These are phyloP conservation scores for Chaetomium sp. DNA, from an alignment of 2,329 filamentous ascomycete genomes.

Conservation along the genomic window DNA sequence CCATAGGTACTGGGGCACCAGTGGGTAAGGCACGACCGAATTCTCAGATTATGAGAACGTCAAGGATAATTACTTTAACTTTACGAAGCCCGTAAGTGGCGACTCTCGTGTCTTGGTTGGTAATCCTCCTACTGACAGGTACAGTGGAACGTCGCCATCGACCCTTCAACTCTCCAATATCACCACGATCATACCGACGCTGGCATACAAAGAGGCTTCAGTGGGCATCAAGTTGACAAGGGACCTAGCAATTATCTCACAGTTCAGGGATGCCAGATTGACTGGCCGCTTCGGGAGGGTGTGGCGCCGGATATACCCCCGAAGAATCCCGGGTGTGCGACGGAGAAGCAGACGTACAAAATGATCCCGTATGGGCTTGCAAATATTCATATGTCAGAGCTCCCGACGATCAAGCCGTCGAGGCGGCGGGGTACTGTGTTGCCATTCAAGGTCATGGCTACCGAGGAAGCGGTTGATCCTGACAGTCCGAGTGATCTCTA, in stretches of 20 bases:
- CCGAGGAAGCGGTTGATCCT: not conserved
- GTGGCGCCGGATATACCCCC: not conserved
- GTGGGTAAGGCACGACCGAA: not conserved
- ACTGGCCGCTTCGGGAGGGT: not conserved
- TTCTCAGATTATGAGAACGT: not conserved
- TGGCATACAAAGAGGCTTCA: not conserved
- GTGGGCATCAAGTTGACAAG: not conserved
- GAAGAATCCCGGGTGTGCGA: not conserved
- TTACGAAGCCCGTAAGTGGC: slow-evolving; percentile 3
- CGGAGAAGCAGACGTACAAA: not conserved
- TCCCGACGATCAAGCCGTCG: not conserved
- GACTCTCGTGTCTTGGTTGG: not conserved
- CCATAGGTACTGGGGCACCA: not conserved
- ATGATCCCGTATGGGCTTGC: not conserved
- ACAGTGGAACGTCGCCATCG: slow-evolving; percentile 1
- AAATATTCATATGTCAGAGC: slow-evolving; percentile 1
- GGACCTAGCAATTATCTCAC: not conserved
- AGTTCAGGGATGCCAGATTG: not conserved
- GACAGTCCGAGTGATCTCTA: not conserved
- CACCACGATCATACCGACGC: not conserved
- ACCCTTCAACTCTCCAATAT: not conserved
- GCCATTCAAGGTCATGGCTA: not conserved
- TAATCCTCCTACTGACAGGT: not conserved
- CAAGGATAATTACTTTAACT: slow-evolving; percentile 1
- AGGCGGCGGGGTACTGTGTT: not conserved